phyloP scores from a whole-genome alignment of 208 protist genomes.

The Leishmania arabica region DNA sequence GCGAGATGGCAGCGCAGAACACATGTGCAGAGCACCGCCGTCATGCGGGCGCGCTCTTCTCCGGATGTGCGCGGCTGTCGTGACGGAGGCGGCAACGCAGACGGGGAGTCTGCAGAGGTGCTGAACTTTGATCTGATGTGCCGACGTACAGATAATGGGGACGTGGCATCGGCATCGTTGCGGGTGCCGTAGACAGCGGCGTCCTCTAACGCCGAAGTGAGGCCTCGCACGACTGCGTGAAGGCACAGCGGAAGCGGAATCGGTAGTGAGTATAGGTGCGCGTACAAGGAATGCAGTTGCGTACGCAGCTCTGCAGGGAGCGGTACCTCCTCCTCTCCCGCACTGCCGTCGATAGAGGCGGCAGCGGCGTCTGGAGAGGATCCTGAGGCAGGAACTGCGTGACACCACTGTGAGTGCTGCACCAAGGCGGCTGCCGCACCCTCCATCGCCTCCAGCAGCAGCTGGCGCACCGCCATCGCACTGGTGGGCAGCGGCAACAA shows the following conservation, averaged over 20 bases:
- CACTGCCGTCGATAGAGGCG: background rate
- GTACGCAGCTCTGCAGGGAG: slow-evolving; percentile 24
- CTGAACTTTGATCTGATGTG: background rate
- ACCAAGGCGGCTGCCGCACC: slow-evolving; percentile 27
- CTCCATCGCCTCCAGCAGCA: slow-evolving; percentile 33
- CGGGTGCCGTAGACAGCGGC: background rate
- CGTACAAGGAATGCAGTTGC: slow-evolving; percentile 19
- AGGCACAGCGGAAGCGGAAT: slow-evolving; percentile 28
- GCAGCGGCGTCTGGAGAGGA: background rate
- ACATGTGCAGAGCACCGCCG: slow-evolving; percentile 33
- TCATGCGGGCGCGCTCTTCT: slow-evolving; percentile 16
- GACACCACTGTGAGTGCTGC: background rate
- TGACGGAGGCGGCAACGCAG: background rate
- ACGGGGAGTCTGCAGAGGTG: background rate
- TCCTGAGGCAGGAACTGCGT: background rate
- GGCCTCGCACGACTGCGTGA: slow-evolving; percentile 24
- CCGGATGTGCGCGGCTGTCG: background rate
- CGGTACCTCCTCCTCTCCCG: slow-evolving; percentile 14
- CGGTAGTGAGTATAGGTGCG: slow-evolving; percentile 14
- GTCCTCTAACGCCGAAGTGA: slow-evolving; percentile 2
- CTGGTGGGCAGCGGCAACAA: background rate
- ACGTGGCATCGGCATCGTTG: too few relatives aligned
- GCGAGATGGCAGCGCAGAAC: slow-evolving; percentile 24
- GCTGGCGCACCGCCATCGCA: slow-evolving; percentile 20
- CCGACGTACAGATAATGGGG: background rate